Evolutionary conservation across 106 monocot species (phyloP).

Genomic region (Acanthochlamys bracteata): DNA sequence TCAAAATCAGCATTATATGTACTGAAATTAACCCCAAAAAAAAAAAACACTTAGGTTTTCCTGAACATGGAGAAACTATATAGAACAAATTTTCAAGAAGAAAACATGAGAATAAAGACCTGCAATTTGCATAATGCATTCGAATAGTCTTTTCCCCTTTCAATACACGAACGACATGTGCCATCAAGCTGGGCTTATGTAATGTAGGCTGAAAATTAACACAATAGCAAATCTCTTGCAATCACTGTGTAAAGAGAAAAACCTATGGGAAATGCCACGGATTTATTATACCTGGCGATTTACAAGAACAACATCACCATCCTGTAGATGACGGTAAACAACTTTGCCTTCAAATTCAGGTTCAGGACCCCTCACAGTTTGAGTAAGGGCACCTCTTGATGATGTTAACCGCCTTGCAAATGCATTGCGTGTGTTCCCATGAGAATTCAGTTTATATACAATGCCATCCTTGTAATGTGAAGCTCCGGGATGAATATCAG

Average conservation of each 20-base stretch:
- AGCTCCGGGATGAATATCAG: slow-evolving; percentile 79
- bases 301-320: slow-evolving; percentile 88
- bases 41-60: too few relatives aligned
- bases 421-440: slow-evolving; percentile 29
- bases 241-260: too few relatives aligned
- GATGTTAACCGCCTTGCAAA: slow-evolving; percentile 61
- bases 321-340: slow-evolving; percentile 66
- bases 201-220: slow-evolving; percentile 65
- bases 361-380: slow-evolving; percentile 49
- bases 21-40: too few relatives aligned
- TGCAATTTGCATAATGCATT: slow-evolving; percentile 99
- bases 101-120: slow-evolving; percentile 25
- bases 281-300: slow-evolving; percentile 69
- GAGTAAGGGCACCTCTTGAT: slow-evolving; percentile 36
- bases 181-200: slow-evolving; percentile 99
- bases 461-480: slow-evolving; percentile 56
- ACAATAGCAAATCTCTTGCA: too few relatives aligned
- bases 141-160: slow-evolving; percentile 88
- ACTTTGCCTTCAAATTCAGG: slow-evolving; percentile 77
- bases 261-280: not conserved
- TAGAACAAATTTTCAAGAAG: too few relatives aligned
- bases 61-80: too few relatives aligned
- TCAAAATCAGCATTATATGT: slow-evolving; percentile 99
- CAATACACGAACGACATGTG: slow-evolving; percentile 76
- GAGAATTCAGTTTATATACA: slow-evolving; percentile 35